Evolutionary conservation across 805 yeast species (phyloP), one percentile per base, ranked within the genome.

Genomic region (Starmerella stellata): DNA sequence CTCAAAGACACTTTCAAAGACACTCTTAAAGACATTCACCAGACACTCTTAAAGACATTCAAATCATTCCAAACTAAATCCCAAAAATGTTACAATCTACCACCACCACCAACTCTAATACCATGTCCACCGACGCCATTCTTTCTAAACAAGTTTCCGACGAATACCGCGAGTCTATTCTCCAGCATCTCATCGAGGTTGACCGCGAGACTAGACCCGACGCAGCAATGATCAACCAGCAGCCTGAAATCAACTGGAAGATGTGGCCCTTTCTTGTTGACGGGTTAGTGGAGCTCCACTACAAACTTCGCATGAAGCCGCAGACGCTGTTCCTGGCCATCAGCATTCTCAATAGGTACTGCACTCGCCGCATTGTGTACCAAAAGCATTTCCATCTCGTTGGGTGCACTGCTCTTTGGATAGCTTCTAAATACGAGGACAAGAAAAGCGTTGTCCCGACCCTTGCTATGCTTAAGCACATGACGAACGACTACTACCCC

Each of bases 341-440:
- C 19, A 74, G 76, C 51, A 66, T 81, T 37, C 79, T 83, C 47
- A 94, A 83, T 58, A 70, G 94, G 46, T 83, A 83, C 60, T 82
- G 93, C 55, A 77, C 92, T 35, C 78, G 78, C 49, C 66, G 94
- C 52, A 73, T 82, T 11, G 93, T 81, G 0, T 67, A 78, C 46
- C 71, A 75, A 49, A 85, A 78, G 47, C 95, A 82, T 59, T 74
- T 80, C 39, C 93, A 82, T 56, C 66, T 83, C 34, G 85, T 83
- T n/a, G 79, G 87, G 32, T 77, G 90, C 43, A 80, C 94, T 7
- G 81, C 94, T 44, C 61, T 83, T 25, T 83, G 95, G 94, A 68
- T 83, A 30, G 79, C 93, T 5, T 73, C 92, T 18, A 83, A 83
- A 55, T 66, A 75, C 15, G 74, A 71, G 54, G 78, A 79, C 42